Base-by-base conservation (phyloP, 352 stramenopile species). In the Globisporangium nunn region DNA sequence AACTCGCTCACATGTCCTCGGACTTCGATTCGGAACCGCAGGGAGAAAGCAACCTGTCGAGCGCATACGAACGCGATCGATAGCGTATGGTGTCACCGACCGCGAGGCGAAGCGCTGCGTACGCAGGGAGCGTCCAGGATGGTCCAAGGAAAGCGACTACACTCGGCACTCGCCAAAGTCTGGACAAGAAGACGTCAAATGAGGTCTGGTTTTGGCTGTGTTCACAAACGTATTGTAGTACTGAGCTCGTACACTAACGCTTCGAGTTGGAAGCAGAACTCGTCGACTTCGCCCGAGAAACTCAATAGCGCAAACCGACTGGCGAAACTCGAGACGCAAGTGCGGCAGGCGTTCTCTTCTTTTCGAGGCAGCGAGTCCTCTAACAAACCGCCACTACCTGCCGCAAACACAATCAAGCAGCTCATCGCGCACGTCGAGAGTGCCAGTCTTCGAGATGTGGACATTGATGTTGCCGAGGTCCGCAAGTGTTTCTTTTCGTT, bases 401-500 rank as follows among this genome's bases (percentile, higher is more conserved):
- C 63, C 3, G 63, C 63, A 4, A 58, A 44, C 17, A 70, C 66
- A 18, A 77, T 77, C 60, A 66, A 60, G 29, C 39, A 37, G 47
- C 73, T 68, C 41, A 51, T 75, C 45, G 47, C 52, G 11, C 52
- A 68, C 39, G 55, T 63, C 15, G 58, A 63, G 50, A 56, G 37
- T 12, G 58, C 18, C 10, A 59, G 54, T 11, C 37, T 39, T 29
- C 39, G 41, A 43, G 53, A 56, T 39, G 43, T 18, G 5, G 59
- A 64, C 18, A 52, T 76, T 15, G 63, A 73, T 3, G 55, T 60
- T 2, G 12, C 39, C 23, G 58, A 64, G 14, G 63, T 80, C 6
- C 71, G 63, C 50, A 77, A 77, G 51, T 73, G 66, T 37, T 52
- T 80, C 3, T 77, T 67, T 31, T 64, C 71, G 35, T 45, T 80